phyloP scores from a whole-genome alignment of 2,329 filamentous ascomycete species.

The Cladosporium sp. region DNA sequence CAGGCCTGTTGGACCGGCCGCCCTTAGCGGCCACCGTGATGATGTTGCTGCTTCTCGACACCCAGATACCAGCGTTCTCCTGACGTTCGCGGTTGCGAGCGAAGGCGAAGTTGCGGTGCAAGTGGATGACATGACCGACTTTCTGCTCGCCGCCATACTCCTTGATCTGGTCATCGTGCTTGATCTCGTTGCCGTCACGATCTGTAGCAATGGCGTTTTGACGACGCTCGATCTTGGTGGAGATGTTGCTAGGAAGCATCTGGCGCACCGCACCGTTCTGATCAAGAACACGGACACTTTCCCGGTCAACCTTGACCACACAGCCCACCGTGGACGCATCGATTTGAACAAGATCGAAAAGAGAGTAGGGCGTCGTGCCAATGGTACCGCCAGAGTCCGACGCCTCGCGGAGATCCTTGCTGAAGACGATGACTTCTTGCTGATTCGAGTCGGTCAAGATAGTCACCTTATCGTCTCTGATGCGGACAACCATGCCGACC shows the following conservation, averaged over 20 bases:
- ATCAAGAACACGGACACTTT: constrained; percentile 82
- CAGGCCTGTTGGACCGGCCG: constrained; percentile 63
- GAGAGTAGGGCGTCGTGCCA: constrained; percentile 77
- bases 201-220: constrained; percentile 79
- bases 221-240: constrained; percentile 79
- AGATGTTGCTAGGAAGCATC: constrained; percentile 83
- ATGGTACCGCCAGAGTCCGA: constrained; percentile 85
- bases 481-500: constrained; percentile 93
- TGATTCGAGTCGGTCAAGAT: constrained; percentile 88
- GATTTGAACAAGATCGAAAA: constrained; percentile 90
- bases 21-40: constrained; percentile 92
- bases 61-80: constrained; percentile 86
- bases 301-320: constrained; percentile 90
- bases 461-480: constrained; percentile 86
- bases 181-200: constrained; percentile 86
- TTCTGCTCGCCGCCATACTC: constrained; percentile 81
- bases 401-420: constrained; percentile 89
- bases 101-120: constrained; percentile 89
- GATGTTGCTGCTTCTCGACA: constrained; percentile 77
- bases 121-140: constrained; percentile 84
- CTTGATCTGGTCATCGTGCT: constrained; percentile 84
- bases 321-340: constrained; percentile 89
- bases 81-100: constrained; percentile 75
- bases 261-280: constrained; percentile 79
- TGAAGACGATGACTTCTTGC: constrained; percentile 93